Base-by-base conservation (phyloP, 2,329 filamentous ascomycete species). In the Sordariomycetes sp. region DNA sequence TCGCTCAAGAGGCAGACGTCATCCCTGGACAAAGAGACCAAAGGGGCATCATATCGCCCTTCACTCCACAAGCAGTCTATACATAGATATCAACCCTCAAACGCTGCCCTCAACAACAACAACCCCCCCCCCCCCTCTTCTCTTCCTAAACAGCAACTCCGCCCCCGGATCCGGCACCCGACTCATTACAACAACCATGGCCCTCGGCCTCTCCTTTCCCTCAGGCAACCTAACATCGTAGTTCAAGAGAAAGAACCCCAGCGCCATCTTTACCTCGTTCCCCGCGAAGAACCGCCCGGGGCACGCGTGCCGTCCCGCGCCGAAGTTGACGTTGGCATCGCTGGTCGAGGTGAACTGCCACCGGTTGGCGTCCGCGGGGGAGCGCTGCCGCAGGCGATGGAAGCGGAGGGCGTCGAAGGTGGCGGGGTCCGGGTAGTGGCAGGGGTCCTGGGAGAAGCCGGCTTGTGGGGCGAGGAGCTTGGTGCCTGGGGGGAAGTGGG, bases 341-440 rank as follows among this genome's bases (percentile, higher is more conserved):
- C 63, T 63, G 53, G 74, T 66, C 48, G 72, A 70, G 2, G 72
- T 73, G 58, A 75, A 76, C 56, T 76, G 74, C 66, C 67, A 70
- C 39, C 70, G 65, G 60, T 72, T 70, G 35, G 64, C 68, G 60
- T 70, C 70, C 53, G 72, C 69, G 24, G 63, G 63, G 1, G 68
- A 70, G 57, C 66, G 63, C 57, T 73, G 67, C 10, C 73, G 71
- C 59, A 75, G 62, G 53, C 68, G 72, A 64, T 74, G 76, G 65
- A 78, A 79, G 54, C 76, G 75, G 55, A 79, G 61, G 4, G 74
- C 71, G 60, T 79, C 76, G 55, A 79, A 75, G 1, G 68, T 68
- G 22, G 73, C 70, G 6, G 75, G 70, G 22, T 70, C 65, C 12
- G 66, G 63, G 61, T 70, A 75, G 62, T 68, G 71, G 25, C 67